Base-by-base conservation (phyloP, 805 yeast genomes). In the Metschnikowia anglica region DNA sequence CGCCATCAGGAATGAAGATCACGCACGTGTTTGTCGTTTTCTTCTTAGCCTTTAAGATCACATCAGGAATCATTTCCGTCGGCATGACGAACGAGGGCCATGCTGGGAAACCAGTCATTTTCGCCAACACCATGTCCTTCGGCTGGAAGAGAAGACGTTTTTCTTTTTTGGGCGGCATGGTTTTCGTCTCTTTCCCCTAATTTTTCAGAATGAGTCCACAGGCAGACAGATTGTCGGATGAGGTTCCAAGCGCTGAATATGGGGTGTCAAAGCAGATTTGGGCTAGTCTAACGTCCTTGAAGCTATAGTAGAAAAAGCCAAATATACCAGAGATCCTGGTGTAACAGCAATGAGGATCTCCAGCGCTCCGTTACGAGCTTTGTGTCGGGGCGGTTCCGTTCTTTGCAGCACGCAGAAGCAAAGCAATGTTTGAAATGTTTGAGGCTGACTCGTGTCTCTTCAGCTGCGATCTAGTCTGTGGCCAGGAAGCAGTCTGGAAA, bases 61-160 rank as follows among this genome's bases (percentile, higher is more conserved):
- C 58, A 2, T 56, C 49, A 1, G 75, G 73, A 12, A 69, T 62
- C 52, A 65, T 54, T 26, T 58, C 59, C 16, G 52, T 48, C 2
- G 77, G 76, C 70, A 65, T 66, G 39, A 74, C 68, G 36, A 73
- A 68, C 11, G 76, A 70, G 6, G 80, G 80, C 80, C 80, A 74
- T 12, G 71, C 67, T 1, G 75, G 73, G 50, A 61, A 74, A 15
- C 72, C 66, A 12, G 65, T 62, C 69, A 72, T 66, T 45, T 71
- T 72, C 36, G 76, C 72, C 43, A 72, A 58, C 6, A 74, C 78
- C 54, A 68, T 53, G 37, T 65, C 71, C 39, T 62, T 62, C 11
- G 72, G 64, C 31, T 55, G 53, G 38, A 62, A 60, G 26, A 49
- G 45, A 24, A 39, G 43, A 43, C 45, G 40, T 35, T 44, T 54